Evolutionary conservation across 805 yeast species (phyloP).

Genomic region (Saccharomycodes ludwigii): DNA sequence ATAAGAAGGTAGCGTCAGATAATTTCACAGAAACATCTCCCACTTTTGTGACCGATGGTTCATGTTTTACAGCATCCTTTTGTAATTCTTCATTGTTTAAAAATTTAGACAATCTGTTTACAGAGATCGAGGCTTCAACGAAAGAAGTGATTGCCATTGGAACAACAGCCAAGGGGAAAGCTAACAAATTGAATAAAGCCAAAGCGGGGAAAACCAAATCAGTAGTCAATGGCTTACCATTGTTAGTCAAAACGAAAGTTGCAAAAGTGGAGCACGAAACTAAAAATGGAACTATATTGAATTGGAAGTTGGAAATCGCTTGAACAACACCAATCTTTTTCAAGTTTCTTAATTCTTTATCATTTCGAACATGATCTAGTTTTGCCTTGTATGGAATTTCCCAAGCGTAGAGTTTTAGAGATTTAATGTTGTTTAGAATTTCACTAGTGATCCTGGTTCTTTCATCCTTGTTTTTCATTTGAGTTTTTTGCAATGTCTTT

Average conservation of each 20-base stretch:
- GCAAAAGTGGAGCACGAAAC: conserved; percentile 88
- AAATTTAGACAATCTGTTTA: conserved; percentile 61
- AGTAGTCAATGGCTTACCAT: conserved; percentile 58
- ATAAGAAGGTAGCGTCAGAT: conserved; percentile 58
- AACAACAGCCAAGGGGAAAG: conserved; percentile 84
- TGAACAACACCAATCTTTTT: conserved; percentile 58
- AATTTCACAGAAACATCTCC: conserved; percentile 63
- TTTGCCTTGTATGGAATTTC: conserved; percentile 72
- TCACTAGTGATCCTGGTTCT: conserved; percentile 84
- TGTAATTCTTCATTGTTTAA: conserved; percentile 73
- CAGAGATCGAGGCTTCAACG: conserved; percentile 81
- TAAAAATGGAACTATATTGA: conserved; percentile 78
- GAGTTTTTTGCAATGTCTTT: conserved; percentile 64
- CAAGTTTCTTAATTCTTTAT: conserved; percentile 69
- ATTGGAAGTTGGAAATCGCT: conserved; percentile 63
- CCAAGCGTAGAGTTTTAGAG: conserved; percentile 92
- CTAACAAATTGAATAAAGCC: conserved; percentile 73
- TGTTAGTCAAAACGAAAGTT: conserved; percentile 49
- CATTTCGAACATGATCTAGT: conserved; percentile 73
- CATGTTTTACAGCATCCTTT: conserved; percentile 46
- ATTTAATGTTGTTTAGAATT: conserved; percentile 81
- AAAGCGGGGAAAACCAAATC: conserved; percentile 89
- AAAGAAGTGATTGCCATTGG: conserved; percentile 82
- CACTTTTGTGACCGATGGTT: conserved; percentile 29
- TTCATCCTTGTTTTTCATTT: conserved; percentile 85